These are phyloP conservation scores for Pycnococcus provasolii DNA, from an alignment of 139 green algal species.

Conservation along the genomic window DNA sequence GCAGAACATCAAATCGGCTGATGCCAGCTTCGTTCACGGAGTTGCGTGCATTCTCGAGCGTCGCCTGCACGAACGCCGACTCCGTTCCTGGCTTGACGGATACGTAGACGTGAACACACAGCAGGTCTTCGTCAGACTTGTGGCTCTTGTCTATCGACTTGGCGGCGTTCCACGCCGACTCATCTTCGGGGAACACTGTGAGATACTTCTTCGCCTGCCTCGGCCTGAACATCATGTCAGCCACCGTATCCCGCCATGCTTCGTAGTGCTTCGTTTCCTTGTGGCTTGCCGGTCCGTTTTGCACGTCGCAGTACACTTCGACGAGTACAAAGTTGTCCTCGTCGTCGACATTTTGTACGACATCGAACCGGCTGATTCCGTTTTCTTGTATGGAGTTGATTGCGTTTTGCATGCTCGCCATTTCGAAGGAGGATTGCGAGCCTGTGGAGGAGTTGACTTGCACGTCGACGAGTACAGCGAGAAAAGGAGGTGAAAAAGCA, in stretches of 20 bases:
- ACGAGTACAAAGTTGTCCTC: constrained; percentile 20
- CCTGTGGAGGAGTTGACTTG: neutral
- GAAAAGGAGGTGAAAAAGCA: neutral
- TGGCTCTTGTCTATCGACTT: neutral
- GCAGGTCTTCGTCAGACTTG: neutral
- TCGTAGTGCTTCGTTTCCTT: constrained; percentile 18
- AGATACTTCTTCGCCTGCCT: neutral
- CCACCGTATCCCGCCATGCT: neutral
- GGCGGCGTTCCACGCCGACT: neutral
- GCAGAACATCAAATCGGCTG: constrained; percentile 19
- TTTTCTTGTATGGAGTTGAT: constrained; percentile 1
- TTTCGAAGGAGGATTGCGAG: neutral
- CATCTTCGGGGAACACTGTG: neutral
- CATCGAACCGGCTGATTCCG: constrained; percentile 11
- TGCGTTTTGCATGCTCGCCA: neutral
- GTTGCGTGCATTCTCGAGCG: constrained; percentile 13
- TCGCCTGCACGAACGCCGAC: constrained; percentile 14
- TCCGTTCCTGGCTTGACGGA: constrained; percentile 2
- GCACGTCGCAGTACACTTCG: neutral
- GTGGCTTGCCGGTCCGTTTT: constrained; percentile 10
- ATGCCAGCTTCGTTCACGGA: constrained; percentile 17
- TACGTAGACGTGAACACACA: constrained; percentile 17
- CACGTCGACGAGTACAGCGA: neutral
- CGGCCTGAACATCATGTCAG: neutral
- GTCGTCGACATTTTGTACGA: constrained; percentile 9